Evolutionary conservation across 1,139 yeast species (phyloP), one percentile per base, ranked within the genome.

Genomic region (Blastobotrys raffinosifermentans): DNA sequence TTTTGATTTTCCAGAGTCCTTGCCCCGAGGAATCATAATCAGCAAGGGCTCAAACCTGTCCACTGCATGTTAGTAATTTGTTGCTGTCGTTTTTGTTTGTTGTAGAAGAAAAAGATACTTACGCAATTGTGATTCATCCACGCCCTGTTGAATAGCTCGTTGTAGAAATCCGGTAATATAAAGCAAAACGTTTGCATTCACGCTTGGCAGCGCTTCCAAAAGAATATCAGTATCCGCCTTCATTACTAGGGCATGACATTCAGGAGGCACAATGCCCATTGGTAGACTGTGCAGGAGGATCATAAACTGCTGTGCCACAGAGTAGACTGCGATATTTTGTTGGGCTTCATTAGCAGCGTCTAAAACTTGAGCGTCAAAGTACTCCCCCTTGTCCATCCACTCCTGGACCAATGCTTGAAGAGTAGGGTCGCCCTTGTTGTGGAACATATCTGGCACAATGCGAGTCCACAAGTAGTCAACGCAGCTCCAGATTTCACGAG

Each of bases 251-350:
- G 37, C 34, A 5, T 63, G 55, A 25, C 62, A 48, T 19, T 62
- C 64, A 13, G 45, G 51, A 0, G 69, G 60, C 9, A 70, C 55
- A 7, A 70, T 52, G 2, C 70, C 70, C 15, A 66, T 71, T 14
- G 67, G 64, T 8, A 67, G 43, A 40, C 61, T 56, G 18, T 51
- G 44, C 40, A 70, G 45, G 3, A 70, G 37, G 3, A 63, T 39
- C 8, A 64, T 21, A 18, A 63, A 53, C 26, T 53, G 57, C 20
- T 50, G 50, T 1, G 61, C 57, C 2, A 63, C 66, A 0, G 64
- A 55, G 21, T 51, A 52, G 1, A 49, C 42, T 1, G 63, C 64
- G 3, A 54, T 46, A 17, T 45, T 35, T 10, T 35, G 21, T 13
- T 47, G 39, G 4, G 50, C 34, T 5, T 45, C 41, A 36, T 56